Base-by-base conservation (phyloP, 2,329 filamentous ascomycete genomes). In the Phoma sp. region DNA sequence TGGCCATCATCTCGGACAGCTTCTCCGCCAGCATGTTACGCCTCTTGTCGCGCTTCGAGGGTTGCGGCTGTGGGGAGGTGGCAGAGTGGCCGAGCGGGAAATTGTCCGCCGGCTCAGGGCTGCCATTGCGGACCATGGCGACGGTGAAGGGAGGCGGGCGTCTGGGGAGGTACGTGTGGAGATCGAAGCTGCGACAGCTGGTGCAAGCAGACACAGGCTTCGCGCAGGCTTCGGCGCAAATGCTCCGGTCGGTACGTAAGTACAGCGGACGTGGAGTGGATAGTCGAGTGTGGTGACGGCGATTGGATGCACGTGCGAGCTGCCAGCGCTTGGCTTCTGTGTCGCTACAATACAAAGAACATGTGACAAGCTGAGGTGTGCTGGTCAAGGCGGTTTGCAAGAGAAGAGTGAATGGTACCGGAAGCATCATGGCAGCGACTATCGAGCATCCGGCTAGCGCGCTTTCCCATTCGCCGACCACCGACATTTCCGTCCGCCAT, bases 21-120 rank as follows among this genome's bases (percentile, higher is more conserved):
- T 90, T 88, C 58, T 96, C 92, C 63, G 88, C 86, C 58, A 97
- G 86, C 68, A 88, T 87, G 68, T 91, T 91, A 59, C 92, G 88
- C 72, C 93, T 88, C 76, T 96, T 95, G 78, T 98, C 94, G 75
- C 92, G 86, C 80, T 97, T 97, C 36, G 91, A 94, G 41, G 84
- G 80, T 53, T 78, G 79, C 31, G 76, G 76, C 55, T 78, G 80
- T 55, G 81, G 78, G 13, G 78, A 78, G 45, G 75, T 71, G 37
- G 74, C 72, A 43, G 69, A 71, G 36, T 74, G 73, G 43, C 72
- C 72, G 22, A 73, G 63, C 44, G 72, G 67, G 49, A 74, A 71
- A 41, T 68, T 67, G 52, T 74, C 74, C 55, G 65, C 67, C 41
- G 73, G 72, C 55, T 73, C 74, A 9, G 70, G 68, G 58, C 75